These are phyloP conservation scores for Atalantia buxifolia DNA, from an alignment of 345 rosid species.

Conservation along the genomic window DNA sequence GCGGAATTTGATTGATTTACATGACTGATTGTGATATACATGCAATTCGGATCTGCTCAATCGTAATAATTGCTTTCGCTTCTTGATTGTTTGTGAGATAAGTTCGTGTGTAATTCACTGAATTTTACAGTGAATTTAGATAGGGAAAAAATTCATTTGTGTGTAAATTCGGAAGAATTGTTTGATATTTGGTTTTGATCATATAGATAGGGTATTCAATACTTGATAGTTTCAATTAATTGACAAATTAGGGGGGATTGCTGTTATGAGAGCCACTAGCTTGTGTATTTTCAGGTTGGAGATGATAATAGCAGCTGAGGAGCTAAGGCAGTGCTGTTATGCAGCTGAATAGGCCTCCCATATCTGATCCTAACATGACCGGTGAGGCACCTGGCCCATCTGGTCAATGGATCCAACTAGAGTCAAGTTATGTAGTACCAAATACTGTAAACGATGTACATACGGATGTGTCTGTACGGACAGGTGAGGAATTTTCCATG, in stretches of 20 bases:
- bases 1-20: slow-evolving; percentile 3
- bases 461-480: slow-evolving; percentile 50
- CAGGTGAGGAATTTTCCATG: slow-evolving; percentile 63
- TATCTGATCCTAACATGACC: slow-evolving; percentile 17
- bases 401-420: slow-evolving; percentile 34
- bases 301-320: slow-evolving; percentile 15
- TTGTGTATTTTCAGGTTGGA: not conserved
- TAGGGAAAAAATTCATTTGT: not conserved
- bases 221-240: not conserved
- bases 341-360: slow-evolving; percentile 11
- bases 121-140: not conserved
- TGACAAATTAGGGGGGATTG: slow-evolving; percentile 1
- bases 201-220: slow-evolving; percentile 1
- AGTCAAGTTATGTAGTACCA: slow-evolving; percentile 18
- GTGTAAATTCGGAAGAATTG: slow-evolving; percentile 14
- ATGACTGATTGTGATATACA: slow-evolving; percentile 12
- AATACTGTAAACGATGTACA: slow-evolving; percentile 26
- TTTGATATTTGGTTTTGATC: slow-evolving; percentile 5
- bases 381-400: slow-evolving; percentile 30
- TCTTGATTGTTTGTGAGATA: not conserved
- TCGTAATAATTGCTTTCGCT: not conserved
- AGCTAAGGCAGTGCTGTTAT: slow-evolving; percentile 10
- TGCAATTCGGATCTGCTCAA: slow-evolving; percentile 17
- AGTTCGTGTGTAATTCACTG: not conserved
- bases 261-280: slow-evolving; percentile 7